Conservation (phyloP, 2,329 filamentous ascomycete species). For the Colletotrichum horii region DNA sequence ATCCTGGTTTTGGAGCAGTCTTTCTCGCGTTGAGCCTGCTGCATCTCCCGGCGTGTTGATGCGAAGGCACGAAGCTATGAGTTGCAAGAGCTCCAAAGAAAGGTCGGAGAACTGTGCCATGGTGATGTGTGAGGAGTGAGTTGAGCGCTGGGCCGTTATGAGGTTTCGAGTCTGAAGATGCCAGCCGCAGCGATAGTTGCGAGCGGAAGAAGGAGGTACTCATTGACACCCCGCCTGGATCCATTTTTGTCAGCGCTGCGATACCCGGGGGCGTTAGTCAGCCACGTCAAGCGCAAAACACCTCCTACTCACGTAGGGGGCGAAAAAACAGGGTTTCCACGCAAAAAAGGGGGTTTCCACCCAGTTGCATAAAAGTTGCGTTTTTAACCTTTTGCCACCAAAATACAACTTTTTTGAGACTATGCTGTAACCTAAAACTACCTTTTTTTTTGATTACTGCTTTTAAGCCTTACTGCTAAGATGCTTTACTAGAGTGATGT, state of each 20-base stretch:
- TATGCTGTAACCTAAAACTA: too few relatives aligned
- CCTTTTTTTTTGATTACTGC: too few relatives aligned
- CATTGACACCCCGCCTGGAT: background rate
- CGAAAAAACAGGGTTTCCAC: too few relatives aligned
- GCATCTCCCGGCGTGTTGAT: background rate
- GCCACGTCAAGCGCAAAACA: too few relatives aligned
- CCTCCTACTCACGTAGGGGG: too few relatives aligned
- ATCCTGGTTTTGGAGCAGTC: background rate
- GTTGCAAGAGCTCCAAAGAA: background rate
- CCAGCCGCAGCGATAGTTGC: background rate
- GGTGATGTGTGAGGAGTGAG: background rate
- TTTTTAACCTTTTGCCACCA: too few relatives aligned
- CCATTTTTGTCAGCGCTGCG: background rate
- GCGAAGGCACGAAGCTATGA: background rate
- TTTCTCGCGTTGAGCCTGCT: background rate
- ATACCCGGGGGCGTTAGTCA: too few relatives aligned
- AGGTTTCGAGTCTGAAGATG: background rate
- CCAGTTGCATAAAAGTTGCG: too few relatives aligned
- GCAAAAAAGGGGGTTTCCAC: too few relatives aligned
- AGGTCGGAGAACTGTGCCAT: background rate
- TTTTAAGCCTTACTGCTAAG: too few relatives aligned
- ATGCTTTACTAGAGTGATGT: too few relatives aligned
- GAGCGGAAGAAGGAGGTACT: background rate
- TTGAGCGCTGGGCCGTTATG: background rate
- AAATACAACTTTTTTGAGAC: too few relatives aligned